phyloP scores from a whole-genome alignment of 306 rosid species.

The Benincasa hispida region DNA sequence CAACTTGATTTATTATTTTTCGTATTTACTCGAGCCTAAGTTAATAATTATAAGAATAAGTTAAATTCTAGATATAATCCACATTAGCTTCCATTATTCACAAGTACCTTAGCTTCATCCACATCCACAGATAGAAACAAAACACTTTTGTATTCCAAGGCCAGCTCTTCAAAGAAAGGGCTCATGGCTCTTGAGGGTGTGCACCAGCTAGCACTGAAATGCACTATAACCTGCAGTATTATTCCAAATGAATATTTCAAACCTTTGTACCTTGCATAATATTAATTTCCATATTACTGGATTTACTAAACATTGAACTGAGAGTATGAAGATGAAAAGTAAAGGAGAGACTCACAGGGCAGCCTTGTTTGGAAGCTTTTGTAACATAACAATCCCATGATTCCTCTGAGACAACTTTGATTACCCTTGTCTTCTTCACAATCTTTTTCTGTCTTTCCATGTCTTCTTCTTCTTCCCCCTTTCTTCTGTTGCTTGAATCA shows the following conservation, averaged over 20 bases:
- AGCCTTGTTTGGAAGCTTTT: slow-evolving; percentile 19
- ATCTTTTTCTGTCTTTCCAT: slow-evolving; percentile 21
- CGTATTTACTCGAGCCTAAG: neutral
- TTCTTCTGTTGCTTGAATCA: neutral
- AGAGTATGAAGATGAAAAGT: neutral
- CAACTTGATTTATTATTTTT: neutral
- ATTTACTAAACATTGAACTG: neutral
- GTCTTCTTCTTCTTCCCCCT: slow-evolving; percentile 6
- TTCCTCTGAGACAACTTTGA: slow-evolving; percentile 27
- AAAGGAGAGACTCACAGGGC: slow-evolving; percentile 25
- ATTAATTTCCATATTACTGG: neutral
- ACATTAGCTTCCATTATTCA: neutral
- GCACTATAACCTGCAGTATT: slow-evolving; percentile 29
- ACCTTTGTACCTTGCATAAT: neutral
- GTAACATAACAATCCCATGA: slow-evolving; percentile 30
- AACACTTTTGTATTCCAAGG: slow-evolving; percentile 17
- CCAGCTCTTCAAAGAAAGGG: slow-evolving; percentile 32
- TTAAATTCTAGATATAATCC: neutral
- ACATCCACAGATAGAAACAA: slow-evolving; percentile 34
- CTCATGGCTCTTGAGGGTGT: slow-evolving; percentile 29
- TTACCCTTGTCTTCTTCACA: slow-evolving; percentile 23
- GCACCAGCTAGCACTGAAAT: slow-evolving; percentile 43
- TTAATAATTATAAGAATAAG: neutral
- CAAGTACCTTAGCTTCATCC: slow-evolving; percentile 35
- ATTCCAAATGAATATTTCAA: neutral